phyloP scores from a whole-genome alignment of 306 rosid genomes.

The Hippophae rhamnoides region DNA sequence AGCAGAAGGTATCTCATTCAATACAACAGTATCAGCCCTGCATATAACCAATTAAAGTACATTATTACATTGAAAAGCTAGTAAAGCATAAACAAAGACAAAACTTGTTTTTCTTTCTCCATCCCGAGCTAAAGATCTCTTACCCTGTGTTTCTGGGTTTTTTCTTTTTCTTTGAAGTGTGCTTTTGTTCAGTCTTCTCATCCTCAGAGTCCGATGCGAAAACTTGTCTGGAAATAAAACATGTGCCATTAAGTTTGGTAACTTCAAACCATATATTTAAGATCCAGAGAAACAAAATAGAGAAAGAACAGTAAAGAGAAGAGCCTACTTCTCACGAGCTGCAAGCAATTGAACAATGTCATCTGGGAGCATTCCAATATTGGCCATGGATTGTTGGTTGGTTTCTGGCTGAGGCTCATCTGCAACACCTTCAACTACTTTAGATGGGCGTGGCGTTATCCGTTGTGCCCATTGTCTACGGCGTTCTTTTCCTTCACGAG shows the following conservation, averaged over 20 bases:
- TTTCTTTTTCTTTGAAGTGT: constrained; percentile 44
- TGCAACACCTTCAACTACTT: constrained; percentile 21
- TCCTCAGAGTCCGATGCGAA: constrained; percentile 49
- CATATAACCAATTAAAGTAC: constrained; percentile 16
- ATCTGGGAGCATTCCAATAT: constrained; percentile 60
- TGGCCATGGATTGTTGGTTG: constrained; percentile 21
- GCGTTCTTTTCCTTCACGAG: constrained; percentile 62
- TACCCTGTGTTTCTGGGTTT: constrained; percentile 52
- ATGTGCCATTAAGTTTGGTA: constrained; percentile 12
- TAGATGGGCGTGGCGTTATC: constrained; percentile 47
- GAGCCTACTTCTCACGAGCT: constrained; percentile 64
- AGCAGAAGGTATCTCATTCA: constrained; percentile 49
- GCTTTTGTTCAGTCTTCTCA: constrained; percentile 38
- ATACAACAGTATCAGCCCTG: constrained; percentile 54
- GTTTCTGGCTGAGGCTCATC: constrained; percentile 28
- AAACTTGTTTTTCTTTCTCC: not conserved
- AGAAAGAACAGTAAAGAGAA: constrained; percentile 1
- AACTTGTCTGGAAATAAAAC: constrained; percentile 41
- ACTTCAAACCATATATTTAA: constrained; percentile 1
- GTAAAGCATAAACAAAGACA: not conserved
- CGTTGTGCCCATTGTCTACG: constrained; percentile 64
- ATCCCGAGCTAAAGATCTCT: constrained; percentile 9
- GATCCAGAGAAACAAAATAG: not conserved
- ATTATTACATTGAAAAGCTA: constrained; percentile 1
- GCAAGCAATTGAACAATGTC: constrained; percentile 68